Evolutionary conservation across 371 early-diverging fungal species (phyloP).

Genomic region (Mortierella sp.): DNA sequence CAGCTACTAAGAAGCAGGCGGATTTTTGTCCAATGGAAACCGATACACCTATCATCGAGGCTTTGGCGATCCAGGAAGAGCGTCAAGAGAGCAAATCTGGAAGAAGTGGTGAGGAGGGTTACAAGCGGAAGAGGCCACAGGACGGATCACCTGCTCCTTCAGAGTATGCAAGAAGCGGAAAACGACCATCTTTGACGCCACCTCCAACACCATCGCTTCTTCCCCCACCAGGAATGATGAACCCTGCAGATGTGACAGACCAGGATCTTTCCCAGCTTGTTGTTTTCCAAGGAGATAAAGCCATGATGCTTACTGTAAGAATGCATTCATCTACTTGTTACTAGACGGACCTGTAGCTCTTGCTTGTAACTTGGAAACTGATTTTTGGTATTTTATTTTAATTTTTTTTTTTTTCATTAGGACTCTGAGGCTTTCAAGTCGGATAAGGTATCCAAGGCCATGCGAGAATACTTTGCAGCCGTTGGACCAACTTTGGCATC

Average conservation of each 20-base stretch:
- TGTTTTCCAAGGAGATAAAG: constrained; percentile 36
- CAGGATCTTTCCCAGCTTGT: constrained; percentile 46
- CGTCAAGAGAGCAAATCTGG: neutral
- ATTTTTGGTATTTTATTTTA: neutral
- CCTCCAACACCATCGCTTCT: constrained; percentile 15
- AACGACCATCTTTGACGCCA: constrained; percentile 42
- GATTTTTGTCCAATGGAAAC: constrained; percentile 27
- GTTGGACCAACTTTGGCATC: constrained; percentile 48
- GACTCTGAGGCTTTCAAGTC: constrained; percentile 30
- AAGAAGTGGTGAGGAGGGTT: constrained; percentile 31
- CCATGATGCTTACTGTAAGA: constrained; percentile 45
- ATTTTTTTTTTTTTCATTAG: constrained; percentile 10
- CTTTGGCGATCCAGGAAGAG: constrained; percentile 12
- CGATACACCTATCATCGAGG: constrained; percentile 11
- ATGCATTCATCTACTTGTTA: too few species aligned
- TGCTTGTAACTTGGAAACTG: too few species aligned
- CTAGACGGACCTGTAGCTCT: too few species aligned
- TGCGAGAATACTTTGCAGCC: constrained; percentile 55
- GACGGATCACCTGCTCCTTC: constrained; percentile 15
- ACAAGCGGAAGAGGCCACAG: constrained; percentile 32
- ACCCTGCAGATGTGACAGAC: constrained; percentile 52
- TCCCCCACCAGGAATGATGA: constrained; percentile 58
- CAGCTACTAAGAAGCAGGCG: neutral
- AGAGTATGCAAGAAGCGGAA: constrained; percentile 34
- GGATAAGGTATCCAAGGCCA: constrained; percentile 20